Evolutionary conservation across 1,284 basidiomycete species (phyloP).

Genomic region (Ceratobasidium sp.): DNA sequence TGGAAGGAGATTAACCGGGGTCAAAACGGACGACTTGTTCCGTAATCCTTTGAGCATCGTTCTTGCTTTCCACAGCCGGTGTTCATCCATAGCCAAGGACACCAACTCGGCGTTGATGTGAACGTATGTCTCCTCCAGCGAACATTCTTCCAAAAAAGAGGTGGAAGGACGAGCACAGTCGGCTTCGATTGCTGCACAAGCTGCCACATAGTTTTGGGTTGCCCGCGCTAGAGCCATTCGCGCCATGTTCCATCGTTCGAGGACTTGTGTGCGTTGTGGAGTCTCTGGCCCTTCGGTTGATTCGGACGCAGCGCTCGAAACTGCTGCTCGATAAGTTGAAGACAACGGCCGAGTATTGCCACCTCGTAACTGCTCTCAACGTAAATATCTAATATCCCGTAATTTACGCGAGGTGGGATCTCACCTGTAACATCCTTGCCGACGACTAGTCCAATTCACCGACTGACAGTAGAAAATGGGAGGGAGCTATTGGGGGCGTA

Average conservation of each 20-base stretch:
- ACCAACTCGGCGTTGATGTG: background rate
- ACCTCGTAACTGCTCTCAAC: background rate
- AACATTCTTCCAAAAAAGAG: background rate
- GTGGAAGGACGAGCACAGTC: conserved; percentile 13
- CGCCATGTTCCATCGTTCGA: conserved; percentile 16
- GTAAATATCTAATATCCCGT: background rate
- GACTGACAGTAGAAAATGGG: background rate
- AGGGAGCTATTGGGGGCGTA: background rate
- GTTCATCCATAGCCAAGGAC: conserved; percentile 9
- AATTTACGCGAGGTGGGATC: background rate
- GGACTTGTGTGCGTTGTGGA: background rate
- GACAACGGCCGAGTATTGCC: background rate
- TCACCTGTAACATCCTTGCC: background rate
- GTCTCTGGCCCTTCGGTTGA: background rate
- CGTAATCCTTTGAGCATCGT: conserved; percentile 13
- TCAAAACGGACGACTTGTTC: conserved; percentile 10
- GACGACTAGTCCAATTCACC: background rate
- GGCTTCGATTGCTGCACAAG: conserved; percentile 14
- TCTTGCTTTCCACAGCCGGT: conserved; percentile 5
- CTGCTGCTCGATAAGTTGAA: background rate
- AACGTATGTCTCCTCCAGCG: background rate
- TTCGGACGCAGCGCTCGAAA: background rate
- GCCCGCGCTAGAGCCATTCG: conserved; percentile 10
- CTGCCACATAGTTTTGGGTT: conserved; percentile 4
- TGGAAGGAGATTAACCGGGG: conserved; percentile 20